A percentile compares a stretch with the other conserved stretches of the same genome.
These are phyloP conservation scores for Sporopachydermia lactativora DNA, from an alignment of 805 yeast species.

Conservation along the genomic window DNA sequence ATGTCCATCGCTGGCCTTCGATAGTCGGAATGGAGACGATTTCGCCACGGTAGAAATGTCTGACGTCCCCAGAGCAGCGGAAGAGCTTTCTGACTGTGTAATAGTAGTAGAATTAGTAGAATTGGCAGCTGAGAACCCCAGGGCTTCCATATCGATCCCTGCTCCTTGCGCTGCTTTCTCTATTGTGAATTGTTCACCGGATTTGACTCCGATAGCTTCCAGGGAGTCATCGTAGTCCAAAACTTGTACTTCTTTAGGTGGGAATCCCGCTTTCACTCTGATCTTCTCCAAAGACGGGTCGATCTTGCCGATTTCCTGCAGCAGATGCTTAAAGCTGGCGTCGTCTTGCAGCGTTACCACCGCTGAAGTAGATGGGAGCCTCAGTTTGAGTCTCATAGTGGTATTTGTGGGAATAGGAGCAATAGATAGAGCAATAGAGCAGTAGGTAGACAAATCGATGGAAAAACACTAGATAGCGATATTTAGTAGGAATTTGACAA, in stretches of 20 bases:
- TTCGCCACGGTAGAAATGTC: too few relatives aligned
- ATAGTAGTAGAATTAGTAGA: too few relatives aligned
- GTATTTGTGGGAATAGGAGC: too few relatives aligned
- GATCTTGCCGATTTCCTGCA: slow-evolving; percentile 10
- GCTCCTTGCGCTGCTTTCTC: slow-evolving; percentile 12
- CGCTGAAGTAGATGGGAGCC: slow-evolving; percentile 14
- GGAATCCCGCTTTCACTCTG: slow-evolving; percentile 41
- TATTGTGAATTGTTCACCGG: slow-evolving; percentile 45
- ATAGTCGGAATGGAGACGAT: too few relatives aligned
- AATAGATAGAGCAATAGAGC: too few relatives aligned
- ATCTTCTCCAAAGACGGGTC: slow-evolving; percentile 6
- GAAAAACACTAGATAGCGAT: too few relatives aligned
- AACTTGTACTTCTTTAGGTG: slow-evolving; percentile 34
- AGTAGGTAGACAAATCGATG: too few relatives aligned
- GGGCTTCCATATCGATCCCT: not conserved
- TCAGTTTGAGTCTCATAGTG: slow-evolving; percentile 26
- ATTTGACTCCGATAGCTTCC: slow-evolving; percentile 30
- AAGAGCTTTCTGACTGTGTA: too few relatives aligned
- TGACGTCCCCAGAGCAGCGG: too few relatives aligned
- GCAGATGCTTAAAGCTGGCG: slow-evolving; percentile 21
- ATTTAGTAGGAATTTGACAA: too few relatives aligned
- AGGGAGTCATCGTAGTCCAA: slow-evolving; percentile 15
- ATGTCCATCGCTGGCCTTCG: not conserved
- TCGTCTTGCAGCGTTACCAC: slow-evolving; percentile 25
- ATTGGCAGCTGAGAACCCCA: too few relatives aligned